Conservation (phyloP, 805 yeast species). For the Wickerhamomyces rabaulensis region DNA sequence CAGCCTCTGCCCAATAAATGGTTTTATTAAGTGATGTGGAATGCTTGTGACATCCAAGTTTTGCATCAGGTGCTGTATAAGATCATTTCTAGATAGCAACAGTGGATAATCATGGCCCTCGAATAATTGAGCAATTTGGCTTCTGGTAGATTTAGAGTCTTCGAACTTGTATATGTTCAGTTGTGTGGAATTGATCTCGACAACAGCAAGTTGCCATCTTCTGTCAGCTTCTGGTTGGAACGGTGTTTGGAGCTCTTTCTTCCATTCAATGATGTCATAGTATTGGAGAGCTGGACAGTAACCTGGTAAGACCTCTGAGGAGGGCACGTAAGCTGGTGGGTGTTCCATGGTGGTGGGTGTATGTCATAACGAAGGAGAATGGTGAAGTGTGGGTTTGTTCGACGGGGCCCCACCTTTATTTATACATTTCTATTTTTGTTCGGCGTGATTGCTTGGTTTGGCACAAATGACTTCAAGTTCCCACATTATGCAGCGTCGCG, state of each 20-base stretch:
- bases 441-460: not conserved
- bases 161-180: constrained; percentile 7
- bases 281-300: constrained; percentile 4
- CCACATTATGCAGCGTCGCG: no score
- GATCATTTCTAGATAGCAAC: not conserved
- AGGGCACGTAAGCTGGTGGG: not conserved
- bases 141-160: not conserved
- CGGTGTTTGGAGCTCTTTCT: constrained; percentile 9
- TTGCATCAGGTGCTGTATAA: not conserved
- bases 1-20: constrained; percentile 5
- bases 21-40: constrained; percentile 2
- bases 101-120: not conserved
- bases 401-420: not conserved
- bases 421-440: not conserved
- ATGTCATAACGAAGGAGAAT: no score
- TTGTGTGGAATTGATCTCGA: constrained; percentile 12
- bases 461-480: no score
- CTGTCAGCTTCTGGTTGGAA: constrained; percentile 7
- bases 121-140: not conserved
- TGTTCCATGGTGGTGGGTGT: not conserved
- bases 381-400: no score
- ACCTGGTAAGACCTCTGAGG: constrained; percentile 1
- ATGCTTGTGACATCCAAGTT: not conserved
- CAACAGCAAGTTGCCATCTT: constrained; percentile 7
- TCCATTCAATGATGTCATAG: constrained; percentile 4